Percentiles rank a stretch among this genome's conserved stretches.
These are phyloP conservation scores for Vigna hirtella DNA, from an alignment of 306 rosid species.

Conservation along the genomic window DNA sequence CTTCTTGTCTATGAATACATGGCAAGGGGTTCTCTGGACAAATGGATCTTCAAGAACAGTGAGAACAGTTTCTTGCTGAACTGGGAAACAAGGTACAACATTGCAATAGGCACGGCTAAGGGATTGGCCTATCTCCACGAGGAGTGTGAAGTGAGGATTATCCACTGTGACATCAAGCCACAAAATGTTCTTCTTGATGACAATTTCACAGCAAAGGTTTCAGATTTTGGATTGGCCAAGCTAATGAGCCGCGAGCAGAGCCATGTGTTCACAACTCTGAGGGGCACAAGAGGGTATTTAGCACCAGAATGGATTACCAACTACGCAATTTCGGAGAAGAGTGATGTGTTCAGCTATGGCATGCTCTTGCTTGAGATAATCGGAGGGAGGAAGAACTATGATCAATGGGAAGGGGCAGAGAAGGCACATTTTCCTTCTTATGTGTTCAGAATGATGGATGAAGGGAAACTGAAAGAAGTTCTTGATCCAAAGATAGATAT, in stretches of 20 bases:
- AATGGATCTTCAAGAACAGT: conserved; percentile 76
- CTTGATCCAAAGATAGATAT: conserved; percentile 61
- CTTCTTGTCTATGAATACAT: conserved; percentile 81
- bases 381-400: conserved; percentile 89
- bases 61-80: conserved; percentile 57
- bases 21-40: conserved; percentile 80
- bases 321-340: conserved; percentile 94
- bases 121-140: conserved; percentile 92
- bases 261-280: conserved; percentile 84
- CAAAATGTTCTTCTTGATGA: conserved; percentile 89
- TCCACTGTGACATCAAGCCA: conserved; percentile 90
- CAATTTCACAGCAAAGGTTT: conserved; percentile 76
- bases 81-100: conserved; percentile 83
- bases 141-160: conserved; percentile 86
- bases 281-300: conserved; percentile 93
- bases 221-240: conserved; percentile 90
- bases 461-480: conserved; percentile 56
- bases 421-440: conserved; percentile 87
- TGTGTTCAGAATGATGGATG: conserved; percentile 77
- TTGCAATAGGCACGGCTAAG: conserved; percentile 91
- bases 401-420: conserved; percentile 68
- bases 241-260: conserved; percentile 88
- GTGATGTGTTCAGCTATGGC: conserved; percentile 93
- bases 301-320: conserved; percentile 97
- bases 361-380: conserved; percentile 85